phyloP scores from a whole-genome alignment of 73 alveolate species.

The Paramecium tetraurelia region DNA sequence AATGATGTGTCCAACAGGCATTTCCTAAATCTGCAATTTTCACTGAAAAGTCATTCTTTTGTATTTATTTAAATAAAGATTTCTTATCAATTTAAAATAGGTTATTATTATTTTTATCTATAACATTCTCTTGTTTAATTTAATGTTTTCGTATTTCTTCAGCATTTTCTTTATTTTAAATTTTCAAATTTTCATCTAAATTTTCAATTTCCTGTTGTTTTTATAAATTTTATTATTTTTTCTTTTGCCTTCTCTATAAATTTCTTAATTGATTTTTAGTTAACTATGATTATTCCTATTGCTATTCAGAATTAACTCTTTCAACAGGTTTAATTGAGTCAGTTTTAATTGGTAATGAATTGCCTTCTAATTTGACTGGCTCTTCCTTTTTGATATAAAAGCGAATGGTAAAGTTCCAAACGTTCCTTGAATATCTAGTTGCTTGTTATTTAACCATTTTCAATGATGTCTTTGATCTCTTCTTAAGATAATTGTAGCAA shows the following conservation, averaged over 20 bases:
- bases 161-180: not conserved
- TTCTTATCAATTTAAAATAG: not conserved
- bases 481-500: constrained; percentile 47
- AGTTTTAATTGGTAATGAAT: not conserved
- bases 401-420: constrained; percentile 32
- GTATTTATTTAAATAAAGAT: not conserved
- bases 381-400: constrained; percentile 35
- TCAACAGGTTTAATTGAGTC: not conserved
- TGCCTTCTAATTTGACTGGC: not conserved
- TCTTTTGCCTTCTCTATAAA: constrained; percentile 9
- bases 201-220: not conserved
- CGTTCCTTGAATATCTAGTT: constrained; percentile 47
- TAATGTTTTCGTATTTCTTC: not conserved
- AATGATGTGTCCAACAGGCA: constrained; percentile 94
- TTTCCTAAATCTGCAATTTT: constrained; percentile 94
- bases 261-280: constrained; percentile 18
- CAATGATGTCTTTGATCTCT: constrained; percentile 52
- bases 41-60: constrained; percentile 62
- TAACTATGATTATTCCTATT: not conserved
- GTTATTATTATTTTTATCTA: not conserved
- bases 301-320: not conserved
- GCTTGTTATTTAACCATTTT: constrained; percentile 53
- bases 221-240: constrained; percentile 2
- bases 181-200: not conserved
- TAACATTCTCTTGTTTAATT: not conserved